Percentiles rank a stretch among this genome's conserved stretches.
Conservation (phyloP, 23 red algal species). For the Cyanidium caldarium region DNA sequence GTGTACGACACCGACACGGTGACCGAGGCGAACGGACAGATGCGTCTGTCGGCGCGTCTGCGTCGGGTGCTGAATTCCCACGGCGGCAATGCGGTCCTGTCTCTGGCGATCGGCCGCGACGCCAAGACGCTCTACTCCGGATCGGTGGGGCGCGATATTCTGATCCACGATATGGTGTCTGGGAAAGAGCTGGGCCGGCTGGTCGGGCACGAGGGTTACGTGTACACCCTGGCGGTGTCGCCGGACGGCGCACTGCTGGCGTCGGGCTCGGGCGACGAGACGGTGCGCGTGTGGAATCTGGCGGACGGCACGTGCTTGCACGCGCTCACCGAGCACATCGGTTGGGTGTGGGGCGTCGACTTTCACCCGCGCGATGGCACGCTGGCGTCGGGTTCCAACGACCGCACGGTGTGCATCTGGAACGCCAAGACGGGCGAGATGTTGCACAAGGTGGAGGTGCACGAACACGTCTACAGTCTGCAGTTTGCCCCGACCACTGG, state of each 20-base stretch:
- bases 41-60: background rate
- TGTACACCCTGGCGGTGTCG: constrained; percentile 22
- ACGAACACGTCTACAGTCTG: background rate
- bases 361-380: background rate
- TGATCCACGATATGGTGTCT: background rate
- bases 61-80: background rate
- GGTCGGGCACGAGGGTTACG: constrained; percentile 21
- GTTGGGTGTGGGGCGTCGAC: constrained; percentile 2
- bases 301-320: background rate
- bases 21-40: background rate
- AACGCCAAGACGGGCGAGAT: background rate
- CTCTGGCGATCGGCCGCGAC: background rate
- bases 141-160: constrained; percentile 1
- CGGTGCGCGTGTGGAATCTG: constrained; percentile 30
- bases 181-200: background rate
- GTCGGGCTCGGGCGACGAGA: constrained; percentile 29
- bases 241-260: constrained; percentile 17
- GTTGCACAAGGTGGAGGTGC: background rate
- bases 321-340: constrained; percentile 1
- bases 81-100: constrained; percentile 2
- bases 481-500: background rate
- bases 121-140: background rate
- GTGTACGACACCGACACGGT: constrained; percentile 9
- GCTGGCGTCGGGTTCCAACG: background rate
- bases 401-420: background rate